Base-by-base conservation (phyloP, 371 early-diverging fungal species). In the Homolaphlyctis polyrhiza region DNA sequence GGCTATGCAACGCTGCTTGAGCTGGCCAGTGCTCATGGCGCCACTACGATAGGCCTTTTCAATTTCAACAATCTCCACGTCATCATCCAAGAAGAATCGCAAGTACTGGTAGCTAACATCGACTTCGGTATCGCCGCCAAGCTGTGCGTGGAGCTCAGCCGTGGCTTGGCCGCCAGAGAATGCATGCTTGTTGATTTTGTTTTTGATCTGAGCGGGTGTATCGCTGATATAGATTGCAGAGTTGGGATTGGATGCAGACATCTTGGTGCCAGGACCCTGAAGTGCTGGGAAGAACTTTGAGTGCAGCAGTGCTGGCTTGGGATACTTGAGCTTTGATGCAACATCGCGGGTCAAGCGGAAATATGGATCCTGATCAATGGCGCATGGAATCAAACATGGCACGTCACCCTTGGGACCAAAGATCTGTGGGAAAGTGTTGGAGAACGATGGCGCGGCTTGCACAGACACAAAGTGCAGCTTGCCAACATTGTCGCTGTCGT, bases 321-420 rank as follows among this genome's bases (percentile, higher is more conserved):
- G 94, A 79, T 95, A 94, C 81, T 97, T 95, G 51, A 99, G 85
- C 64, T 84, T 87, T 62, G 84, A 84, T 25, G 99, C 92, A 21
- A 98, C 97, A 80, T 99, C 99, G 67, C 99, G 88, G 0, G 99
- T 98, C 62, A 99, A 77, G 50, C 99, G 91, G 87, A 99, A 99
- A 83, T 97, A 99, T 62, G 99, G 99, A 71, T 99, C 99, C 84
- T 99, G 99, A 75, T 99, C 99, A 69, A 99, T 97, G 47, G 98
- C 99, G 73, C 95, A 94, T 25, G 99, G 99, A 69, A 99, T 97
- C 74, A 99, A 77, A 76, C 97, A 96, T 13, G 96, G 96, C 60
- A 93, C 88, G 67, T 96, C 93, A 51, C 86, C 87, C 68, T 90
- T 90, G 13, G 72, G 69, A 29, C 97, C 97, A 81, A 97, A 98